Evolutionary conservation across 2,329 filamentous ascomycete species (phyloP).

Genomic region (Grosmannia huntii): DNA sequence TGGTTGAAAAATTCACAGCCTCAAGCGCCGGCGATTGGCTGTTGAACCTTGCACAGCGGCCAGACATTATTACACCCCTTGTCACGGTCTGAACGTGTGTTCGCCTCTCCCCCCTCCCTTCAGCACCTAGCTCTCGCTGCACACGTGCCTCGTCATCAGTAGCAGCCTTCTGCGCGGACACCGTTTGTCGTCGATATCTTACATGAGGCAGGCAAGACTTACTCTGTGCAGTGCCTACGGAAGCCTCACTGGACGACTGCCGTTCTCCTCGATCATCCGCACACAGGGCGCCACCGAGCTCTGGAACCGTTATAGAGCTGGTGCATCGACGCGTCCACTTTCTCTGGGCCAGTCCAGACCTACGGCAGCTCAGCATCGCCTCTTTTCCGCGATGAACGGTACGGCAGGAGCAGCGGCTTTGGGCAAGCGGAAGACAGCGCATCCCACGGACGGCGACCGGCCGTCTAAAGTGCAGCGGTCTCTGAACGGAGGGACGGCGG

Average conservation of each 20-base stretch:
- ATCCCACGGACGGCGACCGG: constrained; percentile 10
- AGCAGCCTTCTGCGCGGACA: not conserved
- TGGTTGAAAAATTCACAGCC: not conserved
- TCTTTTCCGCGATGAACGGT: constrained; percentile 13
- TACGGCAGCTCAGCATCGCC: not conserved
- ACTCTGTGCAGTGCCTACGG: constrained; percentile 11
- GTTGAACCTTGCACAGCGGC: not conserved
- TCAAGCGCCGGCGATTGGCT: not conserved
- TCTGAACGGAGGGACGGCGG: constrained; percentile 9
- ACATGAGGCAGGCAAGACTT: constrained; percentile 9
- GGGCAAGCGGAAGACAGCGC: constrained; percentile 16
- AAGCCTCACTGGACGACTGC: constrained; percentile 4
- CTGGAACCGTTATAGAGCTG: too few species aligned
- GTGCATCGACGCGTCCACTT: not conserved
- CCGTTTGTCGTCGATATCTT: constrained; percentile 1
- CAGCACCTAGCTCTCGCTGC: not conserved
- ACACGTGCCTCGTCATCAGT: not conserved
- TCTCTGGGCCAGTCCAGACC: not conserved
- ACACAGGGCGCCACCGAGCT: not conserved
- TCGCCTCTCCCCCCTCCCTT: not conserved
- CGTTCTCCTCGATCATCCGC: not conserved
- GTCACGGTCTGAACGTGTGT: not conserved
- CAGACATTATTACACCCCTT: not conserved
- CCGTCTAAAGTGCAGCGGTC: constrained; percentile 16
- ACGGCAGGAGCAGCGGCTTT: constrained; percentile 7